Evolutionary conservation across 768 basidiomycete species (phyloP), one percentile per base, ranked within the genome.

Genomic region (Lactarius sp.): DNA sequence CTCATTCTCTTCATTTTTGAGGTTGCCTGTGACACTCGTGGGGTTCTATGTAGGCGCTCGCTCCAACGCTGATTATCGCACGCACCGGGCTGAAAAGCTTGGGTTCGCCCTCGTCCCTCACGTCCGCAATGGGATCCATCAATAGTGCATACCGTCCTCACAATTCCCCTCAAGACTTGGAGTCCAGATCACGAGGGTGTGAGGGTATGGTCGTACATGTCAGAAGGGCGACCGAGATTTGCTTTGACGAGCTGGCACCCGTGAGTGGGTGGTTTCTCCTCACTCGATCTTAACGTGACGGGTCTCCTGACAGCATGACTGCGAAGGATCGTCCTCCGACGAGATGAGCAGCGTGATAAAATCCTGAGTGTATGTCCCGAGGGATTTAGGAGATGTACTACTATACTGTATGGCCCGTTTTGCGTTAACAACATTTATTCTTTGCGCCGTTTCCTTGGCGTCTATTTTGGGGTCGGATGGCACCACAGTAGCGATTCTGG

Each of bases 11-110:
- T 1, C 42, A 0, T 31, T 8, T 56, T 7, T 22, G 2, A n/a
- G 5, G 13, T 33, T 7, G 9, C 20, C 7, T 33, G 4, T 36
- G 18, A 22, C 18, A 4, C 20, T 56, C 12, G 13, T 16, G 31
- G 1, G 13, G 4, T 2, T 51, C 22, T 2, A 34, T 37, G 4
- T 27, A 63, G 62, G 62, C 62, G 4, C 52, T 63, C 33, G 55
- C 47, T 27, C 62, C 62, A 27, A 63, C 56, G n/a, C 42, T 63
- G 4, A 63, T 63, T 6, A 63, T 63, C 22, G 62, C 58, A 33
- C 20, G 62, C 34, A 50, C 34, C 0, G 56, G 62, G 4, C 42
- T 63, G 56, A 63, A 27, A 53, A 36, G 27, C 13, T 33, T 42
- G 2, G 18, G 13, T 6, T 20, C 51, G 20, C 39, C 51, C 4